Evolutionary conservation across 768 basidiomycete species (phyloP).

Genomic region (Boletales sp.): DNA sequence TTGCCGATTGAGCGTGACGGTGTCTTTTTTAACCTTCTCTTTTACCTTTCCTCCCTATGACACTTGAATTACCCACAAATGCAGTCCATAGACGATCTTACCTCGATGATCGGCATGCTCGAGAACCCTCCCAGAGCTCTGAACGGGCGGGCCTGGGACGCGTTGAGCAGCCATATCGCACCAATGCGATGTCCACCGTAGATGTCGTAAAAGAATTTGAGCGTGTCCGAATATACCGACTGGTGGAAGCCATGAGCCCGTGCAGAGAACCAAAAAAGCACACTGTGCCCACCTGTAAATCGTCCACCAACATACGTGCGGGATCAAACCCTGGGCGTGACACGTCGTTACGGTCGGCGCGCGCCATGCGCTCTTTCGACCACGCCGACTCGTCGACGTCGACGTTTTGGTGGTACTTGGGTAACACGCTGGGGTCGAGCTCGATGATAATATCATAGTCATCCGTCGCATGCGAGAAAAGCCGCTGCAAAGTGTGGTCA

Average conservation of each 20-base stretch:
- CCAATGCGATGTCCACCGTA: conserved; percentile 79
- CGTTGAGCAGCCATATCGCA: conserved; percentile 79
- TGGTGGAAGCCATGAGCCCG: conserved; percentile 27
- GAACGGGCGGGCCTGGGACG: conserved; percentile 63
- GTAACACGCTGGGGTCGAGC: conserved; percentile 58
- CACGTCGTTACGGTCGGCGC: conserved; percentile 29
- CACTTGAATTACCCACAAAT: neutral
- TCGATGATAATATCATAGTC: conserved; percentile 87
- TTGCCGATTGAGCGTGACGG: conserved; percentile 63
- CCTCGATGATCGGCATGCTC: conserved; percentile 47
- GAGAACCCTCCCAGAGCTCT: conserved; percentile 83
- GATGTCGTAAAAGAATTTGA: conserved; percentile 81
- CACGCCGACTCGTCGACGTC: conserved; percentile 47
- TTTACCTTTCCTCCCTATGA: conserved; percentile 30
- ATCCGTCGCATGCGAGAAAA: conserved; percentile 79
- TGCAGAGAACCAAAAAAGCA: neutral
- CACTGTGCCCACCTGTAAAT: conserved; percentile 62
- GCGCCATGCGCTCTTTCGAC: conserved; percentile 29
- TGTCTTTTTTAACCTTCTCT: conserved; percentile 48
- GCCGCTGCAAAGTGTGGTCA: conserved; percentile 43
- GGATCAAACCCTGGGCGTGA: conserved; percentile 80
- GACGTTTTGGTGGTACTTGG: conserved; percentile 75
- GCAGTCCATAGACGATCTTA: conserved; percentile 15
- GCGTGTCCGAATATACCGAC: conserved; percentile 70
- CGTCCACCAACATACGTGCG: conserved; percentile 57